phyloP scores from a whole-genome alignment of 305 asterid species.

The Fraxinus baroniana region DNA sequence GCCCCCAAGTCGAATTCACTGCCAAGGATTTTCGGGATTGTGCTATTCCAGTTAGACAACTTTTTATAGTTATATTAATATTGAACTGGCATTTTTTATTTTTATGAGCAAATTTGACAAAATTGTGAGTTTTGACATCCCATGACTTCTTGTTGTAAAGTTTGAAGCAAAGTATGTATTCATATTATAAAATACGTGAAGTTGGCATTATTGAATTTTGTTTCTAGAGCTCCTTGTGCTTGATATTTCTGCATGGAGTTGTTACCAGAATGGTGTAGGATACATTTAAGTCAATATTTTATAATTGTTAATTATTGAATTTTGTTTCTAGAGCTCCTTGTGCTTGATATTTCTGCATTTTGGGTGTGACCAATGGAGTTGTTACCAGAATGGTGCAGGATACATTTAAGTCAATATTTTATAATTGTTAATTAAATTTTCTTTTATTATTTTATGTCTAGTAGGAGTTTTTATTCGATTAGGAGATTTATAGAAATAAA shows the following conservation, averaged over 20 bases:
- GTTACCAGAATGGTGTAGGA: neutral
- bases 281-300: neutral
- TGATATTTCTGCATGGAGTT: neutral
- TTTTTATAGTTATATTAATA: neutral
- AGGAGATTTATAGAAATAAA: neutral
- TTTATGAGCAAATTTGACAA: neutral
- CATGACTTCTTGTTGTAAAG: neutral
- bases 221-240: neutral
- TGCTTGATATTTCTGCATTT: neutral
- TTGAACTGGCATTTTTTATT: neutral
- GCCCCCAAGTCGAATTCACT: constrained; percentile 70
- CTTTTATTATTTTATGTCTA: neutral
- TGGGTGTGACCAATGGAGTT: neutral
- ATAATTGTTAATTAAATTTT: neutral
- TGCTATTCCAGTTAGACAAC: constrained; percentile 58
- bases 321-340: neutral
- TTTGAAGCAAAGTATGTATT: neutral
- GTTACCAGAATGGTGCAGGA: neutral
- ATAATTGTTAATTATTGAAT: neutral
- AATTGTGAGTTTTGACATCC: neutral
- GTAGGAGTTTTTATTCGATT: neutral
- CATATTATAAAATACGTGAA: neutral
- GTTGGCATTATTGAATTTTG: neutral
- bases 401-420: neutral
- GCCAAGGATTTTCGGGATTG: constrained; percentile 78